phyloP scores from a whole-genome alignment of 805 yeast genomes.

The Wickerhamiella sorbophila region DNA sequence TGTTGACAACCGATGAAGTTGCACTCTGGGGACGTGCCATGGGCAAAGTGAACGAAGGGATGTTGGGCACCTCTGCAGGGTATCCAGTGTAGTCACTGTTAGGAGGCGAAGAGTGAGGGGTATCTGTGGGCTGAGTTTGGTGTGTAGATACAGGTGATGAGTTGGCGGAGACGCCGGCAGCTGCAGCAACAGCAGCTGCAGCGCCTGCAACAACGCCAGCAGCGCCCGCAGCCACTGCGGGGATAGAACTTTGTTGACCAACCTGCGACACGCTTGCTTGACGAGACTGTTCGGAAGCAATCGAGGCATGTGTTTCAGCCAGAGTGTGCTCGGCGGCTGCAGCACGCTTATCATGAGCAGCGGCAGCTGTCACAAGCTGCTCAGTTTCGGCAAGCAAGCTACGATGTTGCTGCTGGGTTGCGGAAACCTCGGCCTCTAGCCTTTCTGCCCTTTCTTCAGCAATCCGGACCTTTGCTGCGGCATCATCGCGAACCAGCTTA shows the following conservation, averaged over 20 bases:
- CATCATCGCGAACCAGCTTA: conserved; percentile 1
- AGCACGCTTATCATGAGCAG: neutral
- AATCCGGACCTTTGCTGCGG: conserved; percentile 1
- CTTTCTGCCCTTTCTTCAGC: conserved; percentile 5
- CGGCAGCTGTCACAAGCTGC: neutral
- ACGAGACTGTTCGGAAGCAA: neutral
- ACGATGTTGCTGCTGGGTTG: conserved; percentile 7
- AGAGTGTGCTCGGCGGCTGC: neutral
- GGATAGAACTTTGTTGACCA: neutral
- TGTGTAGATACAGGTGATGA: neutral
- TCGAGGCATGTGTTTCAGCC: neutral
- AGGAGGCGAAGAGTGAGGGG: conserved; percentile 5
- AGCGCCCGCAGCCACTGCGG: conserved; percentile 6
- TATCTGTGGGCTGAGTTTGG: conserved; percentile 1
- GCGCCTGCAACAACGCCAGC: conserved; percentile 16
- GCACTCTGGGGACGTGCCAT: conserved; percentile 58
- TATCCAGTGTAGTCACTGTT: conserved; percentile 1
- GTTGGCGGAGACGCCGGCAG: conserved; percentile 4
- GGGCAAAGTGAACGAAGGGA: conserved; percentile 29
- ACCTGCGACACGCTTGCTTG: neutral
- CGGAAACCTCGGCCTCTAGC: conserved; percentile 3
- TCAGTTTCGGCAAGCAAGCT: conserved; percentile 3
- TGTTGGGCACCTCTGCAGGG: neutral
- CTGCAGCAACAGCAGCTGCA: conserved; percentile 20
- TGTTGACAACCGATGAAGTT: conserved; percentile 83